These are phyloP conservation scores for Alternaria postmessia DNA, from an alignment of 2,329 filamentous ascomycete species.

Conservation along the genomic window DNA sequence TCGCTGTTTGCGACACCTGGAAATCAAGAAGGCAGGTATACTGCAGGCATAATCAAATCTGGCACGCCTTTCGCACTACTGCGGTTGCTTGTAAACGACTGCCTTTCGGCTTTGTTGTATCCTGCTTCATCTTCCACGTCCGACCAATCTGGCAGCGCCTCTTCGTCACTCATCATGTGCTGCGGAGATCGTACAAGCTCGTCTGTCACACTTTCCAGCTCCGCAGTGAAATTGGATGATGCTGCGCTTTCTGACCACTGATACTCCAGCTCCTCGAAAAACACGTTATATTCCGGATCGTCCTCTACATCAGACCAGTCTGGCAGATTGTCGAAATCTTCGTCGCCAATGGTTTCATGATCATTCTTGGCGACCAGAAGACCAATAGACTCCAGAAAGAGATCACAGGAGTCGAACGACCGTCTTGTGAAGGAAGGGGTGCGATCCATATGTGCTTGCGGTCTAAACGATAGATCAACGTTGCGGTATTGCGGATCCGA, in stretches of 20 bases:
- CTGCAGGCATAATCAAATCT: not conserved
- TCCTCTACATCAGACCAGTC: constrained; percentile 9
- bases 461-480: not conserved
- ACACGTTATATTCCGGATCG: constrained; percentile 1
- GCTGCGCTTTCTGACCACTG: not conserved
- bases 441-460: not conserved
- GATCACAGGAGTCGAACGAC: constrained; percentile 4
- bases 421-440: not conserved
- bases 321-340: not conserved
- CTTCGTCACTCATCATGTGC: not conserved
- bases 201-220: not conserved
- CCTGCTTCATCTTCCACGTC: constrained; percentile 8
- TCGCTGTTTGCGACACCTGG: not conserved
- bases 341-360: not conserved
- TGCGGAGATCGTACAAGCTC: not conserved
- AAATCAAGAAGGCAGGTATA: not conserved
- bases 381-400: constrained; percentile 2
- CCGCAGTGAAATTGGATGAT: not conserved
- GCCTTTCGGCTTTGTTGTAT: not conserved
- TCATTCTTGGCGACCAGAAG: not conserved
- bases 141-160: constrained; percentile 5
- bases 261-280: not conserved
- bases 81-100: not conserved
- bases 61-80: no score
- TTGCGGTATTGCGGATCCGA: not conserved